A percentile compares a stretch with the other conserved stretches of the same genome.
Conservation (phyloP, 106 monocot genomes). For the Dendrobium officinale region DNA sequence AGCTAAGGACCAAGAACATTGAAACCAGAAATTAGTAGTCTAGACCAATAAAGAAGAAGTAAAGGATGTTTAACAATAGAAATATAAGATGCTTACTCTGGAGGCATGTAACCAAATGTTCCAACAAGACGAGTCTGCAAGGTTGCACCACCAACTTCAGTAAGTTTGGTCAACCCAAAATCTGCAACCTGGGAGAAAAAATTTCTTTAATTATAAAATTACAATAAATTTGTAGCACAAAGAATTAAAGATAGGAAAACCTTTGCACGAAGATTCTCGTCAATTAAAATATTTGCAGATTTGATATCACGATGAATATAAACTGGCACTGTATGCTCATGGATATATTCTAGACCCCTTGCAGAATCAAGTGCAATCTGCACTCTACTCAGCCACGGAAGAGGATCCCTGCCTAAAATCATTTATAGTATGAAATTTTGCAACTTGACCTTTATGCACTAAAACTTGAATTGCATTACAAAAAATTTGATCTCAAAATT, state of each 20-base stretch:
- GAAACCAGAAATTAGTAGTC: background rate
- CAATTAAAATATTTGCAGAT: slow-evolving; percentile 91
- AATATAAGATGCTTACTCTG: slow-evolving; percentile 56
- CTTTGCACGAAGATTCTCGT: slow-evolving; percentile 80
- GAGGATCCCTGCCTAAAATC: slow-evolving; percentile 48
- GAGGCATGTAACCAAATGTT: slow-evolving; percentile 99
- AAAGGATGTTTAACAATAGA: background rate
- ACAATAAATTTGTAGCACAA: background rate
- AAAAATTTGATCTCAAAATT: background rate
- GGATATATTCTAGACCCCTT: slow-evolving; percentile 92
- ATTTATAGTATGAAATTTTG: slow-evolving; percentile 2
- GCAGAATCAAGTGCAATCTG: slow-evolving; percentile 97
- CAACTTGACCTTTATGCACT: background rate
- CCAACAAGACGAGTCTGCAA: slow-evolving; percentile 60
- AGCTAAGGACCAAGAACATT: background rate
- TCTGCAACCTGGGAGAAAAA: slow-evolving; percentile 73
- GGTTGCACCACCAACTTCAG: slow-evolving; percentile 59
- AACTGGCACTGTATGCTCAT: slow-evolving; percentile 88
- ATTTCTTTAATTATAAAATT: background rate
- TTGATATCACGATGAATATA: slow-evolving; percentile 97
- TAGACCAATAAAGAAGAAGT: background rate
- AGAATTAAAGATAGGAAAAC: slow-evolving; percentile 19
- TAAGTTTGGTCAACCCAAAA: slow-evolving; percentile 93
- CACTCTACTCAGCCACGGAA: slow-evolving; percentile 76
- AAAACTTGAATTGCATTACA: background rate